Percentiles rank a stretch among this genome's conserved stretches.
These are phyloP conservation scores for Camellia oleifera DNA, from an alignment of 179 eudicot species.

Conservation along the genomic window DNA sequence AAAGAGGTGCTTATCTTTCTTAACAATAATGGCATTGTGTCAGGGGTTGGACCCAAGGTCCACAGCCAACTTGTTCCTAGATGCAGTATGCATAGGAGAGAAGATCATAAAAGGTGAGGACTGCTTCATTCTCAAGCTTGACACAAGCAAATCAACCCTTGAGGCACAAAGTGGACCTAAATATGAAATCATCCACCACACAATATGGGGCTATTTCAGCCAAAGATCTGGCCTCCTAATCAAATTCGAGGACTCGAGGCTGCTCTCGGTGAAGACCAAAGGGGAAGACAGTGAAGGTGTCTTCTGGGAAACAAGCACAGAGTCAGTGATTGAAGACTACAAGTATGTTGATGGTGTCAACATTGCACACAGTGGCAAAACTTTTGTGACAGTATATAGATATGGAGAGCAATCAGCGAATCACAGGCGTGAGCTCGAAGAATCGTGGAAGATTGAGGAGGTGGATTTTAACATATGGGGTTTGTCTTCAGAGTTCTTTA, in stretches of 20 bases:
- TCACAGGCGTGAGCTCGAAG: slow-evolving; percentile 83
- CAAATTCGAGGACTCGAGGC: slow-evolving; percentile 88
- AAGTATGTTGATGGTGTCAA: slow-evolving; percentile 83
- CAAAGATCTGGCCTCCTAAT: slow-evolving; percentile 82
- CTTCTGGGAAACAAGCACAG: slow-evolving; percentile 97
- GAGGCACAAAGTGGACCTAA: slow-evolving; percentile 66
- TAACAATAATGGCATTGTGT: background rate
- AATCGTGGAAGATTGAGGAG: slow-evolving; percentile 91
- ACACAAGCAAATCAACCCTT: slow-evolving; percentile 69
- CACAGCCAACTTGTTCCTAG: slow-evolving; percentile 69
- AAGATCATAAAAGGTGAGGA: slow-evolving; percentile 88
- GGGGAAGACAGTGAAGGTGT: slow-evolving; percentile 69
- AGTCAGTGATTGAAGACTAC: slow-evolving; percentile 78
- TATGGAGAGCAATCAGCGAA: slow-evolving; percentile 91
- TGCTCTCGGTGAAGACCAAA: slow-evolving; percentile 57
- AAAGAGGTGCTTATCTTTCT: background rate
- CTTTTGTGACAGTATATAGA: slow-evolving; percentile 69
- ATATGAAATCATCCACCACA: slow-evolving; percentile 85
- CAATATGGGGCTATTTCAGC: slow-evolving; percentile 96
- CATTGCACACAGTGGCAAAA: slow-evolving; percentile 81
- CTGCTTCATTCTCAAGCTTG: slow-evolving; percentile 90
- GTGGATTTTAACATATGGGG: slow-evolving; percentile 77
- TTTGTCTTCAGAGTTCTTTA: slow-evolving; percentile 56
- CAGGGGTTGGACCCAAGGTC: slow-evolving; percentile 91
- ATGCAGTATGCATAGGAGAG: slow-evolving; percentile 96